Base-by-base conservation (phyloP, 345 rosid genomes). In the Hibiscus tridactylites region DNA sequence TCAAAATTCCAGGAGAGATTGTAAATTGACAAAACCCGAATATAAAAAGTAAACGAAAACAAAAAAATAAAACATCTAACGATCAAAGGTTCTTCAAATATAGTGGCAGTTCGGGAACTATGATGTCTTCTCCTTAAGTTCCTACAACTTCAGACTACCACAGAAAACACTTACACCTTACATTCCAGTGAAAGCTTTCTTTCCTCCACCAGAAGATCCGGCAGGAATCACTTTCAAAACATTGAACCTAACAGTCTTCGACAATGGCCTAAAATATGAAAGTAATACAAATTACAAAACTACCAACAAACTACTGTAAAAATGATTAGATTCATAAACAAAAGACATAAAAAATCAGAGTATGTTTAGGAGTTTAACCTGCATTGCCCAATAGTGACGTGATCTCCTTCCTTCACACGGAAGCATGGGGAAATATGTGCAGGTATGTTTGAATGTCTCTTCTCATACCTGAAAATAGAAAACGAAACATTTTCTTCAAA, bases 171-270 rank as follows among this genome's bases (percentile, higher is more conserved):
- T 61, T 44, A 37, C 35, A 28, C 53, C 75, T 80, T 80, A 86
- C 57, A 80, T 64, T 54, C 84, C 90, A 7, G 92, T 84, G 76
- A 88, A 88, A 15, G 88, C 89, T 76, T 90, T 90, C 87, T 88
- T 88, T 58, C 85, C 86, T 58, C 90, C 78, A 6, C 82, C 90
- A 16, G 93, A 87, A 39, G 90, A 85, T 1, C 96, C 96, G 0
- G 96, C 96, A 31, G 93, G 96, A 53, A 90, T 84, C 70, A 88
- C 96, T 82, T 87, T 88, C 61, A 90, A 68, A 69, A 90, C 93
- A 68, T 88, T 39, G 9, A 8, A 90, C 84, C 92, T 81, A 68
- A 88, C 92, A 0, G 92, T 88, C 82, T 90, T 90, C 0, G 96
- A 90, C 72, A 90, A 69, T 3, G 96, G 96, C 90, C 96, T 90